Evolutionary conservation across 192 early-diverging fungal genomes (phyloP).

Genomic region (Linderina pennispora): DNA sequence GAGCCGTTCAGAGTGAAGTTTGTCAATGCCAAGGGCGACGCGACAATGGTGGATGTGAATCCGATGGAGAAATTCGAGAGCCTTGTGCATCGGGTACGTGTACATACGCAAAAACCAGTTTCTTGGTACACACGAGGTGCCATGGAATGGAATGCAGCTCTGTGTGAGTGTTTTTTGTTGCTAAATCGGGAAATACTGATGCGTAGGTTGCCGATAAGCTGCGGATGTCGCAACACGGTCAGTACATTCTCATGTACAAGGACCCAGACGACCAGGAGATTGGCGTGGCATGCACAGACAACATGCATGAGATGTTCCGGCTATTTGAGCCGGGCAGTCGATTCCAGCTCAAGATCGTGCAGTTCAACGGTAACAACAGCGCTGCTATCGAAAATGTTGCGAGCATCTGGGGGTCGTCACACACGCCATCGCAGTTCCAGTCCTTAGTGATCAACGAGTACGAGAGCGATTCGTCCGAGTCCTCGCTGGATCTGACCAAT

Average conservation of each 20-base stretch:
- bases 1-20: slow-evolving; percentile 38
- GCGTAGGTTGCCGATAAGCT: slow-evolving; percentile 32
- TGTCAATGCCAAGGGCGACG: slow-evolving; percentile 30
- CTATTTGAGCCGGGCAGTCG: slow-evolving; percentile 39
- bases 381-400: slow-evolving; percentile 31
- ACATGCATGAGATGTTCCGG: slow-evolving; percentile 40
- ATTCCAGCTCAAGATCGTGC: slow-evolving; percentile 35
- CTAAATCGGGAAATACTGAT: too few relatives aligned
- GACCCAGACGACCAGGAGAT: slow-evolving; percentile 45
- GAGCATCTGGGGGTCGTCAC: slow-evolving; percentile 28
- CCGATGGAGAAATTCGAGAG: slow-evolving; percentile 29
- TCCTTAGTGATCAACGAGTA: slow-evolving; percentile 17
- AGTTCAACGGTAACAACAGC: slow-evolving; percentile 31
- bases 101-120: too few relatives aligned
- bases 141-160: too few relatives aligned
- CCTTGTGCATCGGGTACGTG: slow-evolving; percentile 23
- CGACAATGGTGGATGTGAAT: slow-evolving; percentile 36
- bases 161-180: too few relatives aligned
- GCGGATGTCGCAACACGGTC: slow-evolving; percentile 19
- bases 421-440: slow-evolving; percentile 17
- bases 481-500: slow-evolving; percentile 12
- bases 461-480: not conserved
- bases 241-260: slow-evolving; percentile 38
- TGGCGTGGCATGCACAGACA: slow-evolving; percentile 39
- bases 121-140: too few relatives aligned